phyloP scores from a whole-genome alignment of 805 yeast species.

The Candida ficus region DNA sequence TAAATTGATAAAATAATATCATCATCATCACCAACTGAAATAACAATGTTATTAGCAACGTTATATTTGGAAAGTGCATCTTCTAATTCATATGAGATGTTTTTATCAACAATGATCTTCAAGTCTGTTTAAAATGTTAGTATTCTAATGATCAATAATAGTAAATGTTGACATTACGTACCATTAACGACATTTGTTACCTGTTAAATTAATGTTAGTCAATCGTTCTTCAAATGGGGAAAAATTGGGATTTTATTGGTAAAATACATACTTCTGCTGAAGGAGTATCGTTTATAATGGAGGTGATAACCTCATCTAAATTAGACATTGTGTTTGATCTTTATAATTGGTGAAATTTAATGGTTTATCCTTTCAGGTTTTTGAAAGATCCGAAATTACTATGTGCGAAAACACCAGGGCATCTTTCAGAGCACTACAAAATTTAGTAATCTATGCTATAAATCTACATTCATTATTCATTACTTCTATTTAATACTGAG shows the following conservation, averaged over 20 bases:
- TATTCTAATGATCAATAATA: not conserved
- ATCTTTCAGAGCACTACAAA: too few relatives aligned
- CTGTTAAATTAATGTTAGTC: constrained; percentile 7
- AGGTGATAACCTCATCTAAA: constrained; percentile 11
- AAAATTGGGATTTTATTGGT: too few relatives aligned
- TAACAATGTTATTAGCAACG: constrained; percentile 31
- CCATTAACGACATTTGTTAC: constrained; percentile 30
- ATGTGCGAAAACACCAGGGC: not conserved
- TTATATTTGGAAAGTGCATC: constrained; percentile 38
- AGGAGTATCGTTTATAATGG: constrained; percentile 46
- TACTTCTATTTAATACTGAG: constrained; percentile 3
- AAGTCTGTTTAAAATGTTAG: constrained; percentile 29
- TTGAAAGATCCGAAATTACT: not conserved
- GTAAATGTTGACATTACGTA: too few relatives aligned
- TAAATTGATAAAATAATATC: constrained; percentile 41
- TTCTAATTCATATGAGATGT: constrained; percentile 28
- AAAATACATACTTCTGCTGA: constrained; percentile 43
- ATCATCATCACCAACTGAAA: constrained; percentile 26
- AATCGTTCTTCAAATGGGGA: too few relatives aligned
- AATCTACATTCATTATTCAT: not conserved
- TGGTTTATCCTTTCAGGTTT: not conserved
- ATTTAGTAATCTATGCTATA: too few relatives aligned
- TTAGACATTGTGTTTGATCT: constrained; percentile 6
- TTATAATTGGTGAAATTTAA: not conserved
- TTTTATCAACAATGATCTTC: constrained; percentile 36